Base-by-base conservation (phyloP, 164 flowering plant genomes). In the Piper betle region DNA sequence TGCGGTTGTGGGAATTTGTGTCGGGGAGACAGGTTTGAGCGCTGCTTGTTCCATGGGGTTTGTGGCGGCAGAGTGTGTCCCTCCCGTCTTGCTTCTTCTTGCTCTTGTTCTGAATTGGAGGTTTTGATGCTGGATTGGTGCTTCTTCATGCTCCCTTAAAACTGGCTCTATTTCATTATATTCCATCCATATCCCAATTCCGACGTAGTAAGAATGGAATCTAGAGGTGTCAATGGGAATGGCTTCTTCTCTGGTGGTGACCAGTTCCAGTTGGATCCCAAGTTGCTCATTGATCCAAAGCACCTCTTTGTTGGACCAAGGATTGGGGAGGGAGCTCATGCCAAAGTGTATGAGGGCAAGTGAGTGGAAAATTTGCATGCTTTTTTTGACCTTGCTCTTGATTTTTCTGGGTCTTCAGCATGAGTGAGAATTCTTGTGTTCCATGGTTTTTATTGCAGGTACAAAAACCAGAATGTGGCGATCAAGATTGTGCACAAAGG, bases 321-420 rank as follows among this genome's bases (percentile, higher is more conserved):
- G 73, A 87, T 92, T 72, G 96, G 97, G 40, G 96, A 89, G 65
- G 96, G 98, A 54, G 97, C 94, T 70, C 96, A 92, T 78, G 96
- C 94, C 70, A 92, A 92, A 79, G 98, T 89, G 6, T 89, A 89
- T 39, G 90, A 92, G 71, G 98, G 97, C 69, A 89, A 89, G 98
- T 92, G 82, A 87, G 98, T 85, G 41, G 8, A 62, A 10, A 15
- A 40, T 15, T 33, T 39, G 42, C 58, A 37, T 5, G 3, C 43
- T 58, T 18, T 33, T 8, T 61, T 13, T 18, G 9, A 18, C 5
- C 7, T 57, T 39, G 33, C 33, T 25, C 33, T 20, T 9, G 12
- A 0, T 66, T 54, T 71, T 46, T 52, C 16, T 58, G 25, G 3
- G 9, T 12, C 43, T 37, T 37, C 18, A 39, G 19, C n/a, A 20